Evolutionary conservation across 163 green algal genomes (phyloP), one percentile per base, ranked within the genome.

Genomic region (Picocystis sp.): DNA sequence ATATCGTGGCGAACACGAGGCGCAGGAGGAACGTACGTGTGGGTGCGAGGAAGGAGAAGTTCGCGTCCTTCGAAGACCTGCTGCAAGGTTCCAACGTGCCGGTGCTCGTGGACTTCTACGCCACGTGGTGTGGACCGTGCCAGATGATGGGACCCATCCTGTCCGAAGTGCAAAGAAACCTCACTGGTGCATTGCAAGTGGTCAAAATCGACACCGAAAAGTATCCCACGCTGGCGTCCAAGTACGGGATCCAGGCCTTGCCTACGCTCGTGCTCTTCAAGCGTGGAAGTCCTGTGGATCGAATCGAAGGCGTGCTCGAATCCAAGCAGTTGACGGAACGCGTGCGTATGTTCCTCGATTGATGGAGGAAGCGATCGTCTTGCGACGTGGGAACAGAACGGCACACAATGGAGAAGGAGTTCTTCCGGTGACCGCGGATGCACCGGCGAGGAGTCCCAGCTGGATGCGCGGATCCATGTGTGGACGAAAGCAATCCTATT

Each of bases 161-260:
- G 22, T 53, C 69, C 52, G 53, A 57, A 6, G 33, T 75, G 38
- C 56, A 60, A 13, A 45, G 45, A 15, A 24, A 63, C 34, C 55
- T 72, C 41, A 43, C 49, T 21, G 53, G 48, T 5, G 49, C 62
- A 11, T 25, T 77, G 11, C 65, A 52, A 42, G 61, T 81, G 12
- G 67, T 81, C 23, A 83, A 82, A 47, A 76, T 86, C 29, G 66
- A 86, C 55, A 75, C 68, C 1, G 77, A 86, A 47, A 74, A 77
- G 45, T 83, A 80, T 47, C 66, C 64, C 0, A 58, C 49, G 11
- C 47, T 86, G 5, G 70, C 75, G 1, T 69, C 61, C 2, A 41
- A 67, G 35, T 72, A 80, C 46, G 2, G 45, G 13, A 63, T 86
- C 9, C 61, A 55, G 13, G 55, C 60, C 2, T 62, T 81, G 21